Evolutionary conservation across 345 rosid genomes (phyloP).

Genomic region (Theobroma cacao): DNA sequence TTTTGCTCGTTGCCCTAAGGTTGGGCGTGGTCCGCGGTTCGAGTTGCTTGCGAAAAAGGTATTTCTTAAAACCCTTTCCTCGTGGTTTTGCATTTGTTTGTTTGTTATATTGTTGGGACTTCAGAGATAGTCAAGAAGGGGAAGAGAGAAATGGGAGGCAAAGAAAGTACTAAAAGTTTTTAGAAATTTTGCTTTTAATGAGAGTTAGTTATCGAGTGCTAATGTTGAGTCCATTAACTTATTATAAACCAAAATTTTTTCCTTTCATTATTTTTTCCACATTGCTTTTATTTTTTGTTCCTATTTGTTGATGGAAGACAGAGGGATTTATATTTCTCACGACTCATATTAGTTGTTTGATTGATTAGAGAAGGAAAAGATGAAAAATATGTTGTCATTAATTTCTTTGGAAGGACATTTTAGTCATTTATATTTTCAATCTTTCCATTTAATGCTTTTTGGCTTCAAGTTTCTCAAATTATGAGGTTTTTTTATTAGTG

Average conservation of each 20-base stretch:
- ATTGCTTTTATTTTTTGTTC: background rate
- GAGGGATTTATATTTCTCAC: background rate
- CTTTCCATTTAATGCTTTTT: background rate
- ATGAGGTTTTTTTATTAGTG: background rate
- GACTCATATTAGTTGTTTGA: background rate
- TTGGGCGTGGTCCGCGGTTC: slow-evolving; percentile 30
- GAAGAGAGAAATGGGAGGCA: background rate
- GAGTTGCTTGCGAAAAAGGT: slow-evolving; percentile 44
- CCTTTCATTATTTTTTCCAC: background rate
- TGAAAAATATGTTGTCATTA: background rate
- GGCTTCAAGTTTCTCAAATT: background rate
- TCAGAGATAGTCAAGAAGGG: background rate
- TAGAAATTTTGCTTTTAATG: background rate
- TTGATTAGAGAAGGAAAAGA: background rate
- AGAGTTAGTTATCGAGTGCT: background rate
- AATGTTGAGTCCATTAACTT: background rate
- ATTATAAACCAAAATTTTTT: background rate
- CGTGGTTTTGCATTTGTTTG: background rate
- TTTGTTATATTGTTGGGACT: background rate
- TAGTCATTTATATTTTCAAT: background rate
- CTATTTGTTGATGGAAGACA: background rate
- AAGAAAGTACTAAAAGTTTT: background rate
- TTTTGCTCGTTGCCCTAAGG: slow-evolving; percentile 61
- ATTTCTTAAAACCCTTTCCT: background rate
- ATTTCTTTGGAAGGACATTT: background rate